Percentiles rank a stretch among this genome's conserved stretches.
phyloP scores from a whole-genome alignment of 805 yeast genomes.

The Metschnikowia colocasiae region DNA sequence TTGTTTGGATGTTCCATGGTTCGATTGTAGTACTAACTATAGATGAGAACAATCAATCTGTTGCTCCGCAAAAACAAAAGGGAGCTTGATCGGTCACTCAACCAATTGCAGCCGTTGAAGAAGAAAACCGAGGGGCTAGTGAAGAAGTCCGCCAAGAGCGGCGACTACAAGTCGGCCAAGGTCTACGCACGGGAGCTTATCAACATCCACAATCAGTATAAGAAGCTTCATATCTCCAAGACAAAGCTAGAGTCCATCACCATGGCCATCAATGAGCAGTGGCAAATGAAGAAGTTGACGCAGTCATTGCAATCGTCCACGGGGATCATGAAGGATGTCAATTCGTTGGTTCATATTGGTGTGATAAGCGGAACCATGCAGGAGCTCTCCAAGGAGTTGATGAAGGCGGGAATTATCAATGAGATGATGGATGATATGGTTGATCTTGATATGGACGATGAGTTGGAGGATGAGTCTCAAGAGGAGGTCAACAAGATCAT shows the following conservation, averaged over 20 bases:
- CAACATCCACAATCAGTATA: conserved; percentile 67
- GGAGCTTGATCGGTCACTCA: conserved; percentile 75
- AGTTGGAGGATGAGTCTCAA: conserved; percentile 62
- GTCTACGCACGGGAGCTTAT: conserved; percentile 80
- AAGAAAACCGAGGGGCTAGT: conserved; percentile 76
- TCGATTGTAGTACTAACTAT: conserved; percentile 6
- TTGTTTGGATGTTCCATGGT: no score
- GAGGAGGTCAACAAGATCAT: conserved; percentile 62
- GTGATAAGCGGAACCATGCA: conserved; percentile 79
- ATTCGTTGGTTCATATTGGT: conserved; percentile 71
- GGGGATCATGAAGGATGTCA: conserved; percentile 83
- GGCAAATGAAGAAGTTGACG: conserved; percentile 77
- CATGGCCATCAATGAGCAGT: conserved; percentile 89
- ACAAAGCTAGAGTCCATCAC: conserved; percentile 83
- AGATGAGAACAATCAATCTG: conserved; percentile 71
- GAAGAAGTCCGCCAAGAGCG: conserved; percentile 68
- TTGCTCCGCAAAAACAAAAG: conserved; percentile 81
- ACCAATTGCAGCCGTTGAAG: conserved; percentile 54
- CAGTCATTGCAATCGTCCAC: conserved; percentile 78
- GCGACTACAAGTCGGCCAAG: conserved; percentile 71
- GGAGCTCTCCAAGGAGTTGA: conserved; percentile 79
- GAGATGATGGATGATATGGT: conserved; percentile 94
- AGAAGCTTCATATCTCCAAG: conserved; percentile 70
- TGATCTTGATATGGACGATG: conserved; percentile 62
- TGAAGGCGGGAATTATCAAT: conserved; percentile 81